Percentiles rank a stretch among this genome's conserved stretches.
Conservation (phyloP, 805 yeast genomes). For the Debaryomyces prosopidis region DNA sequence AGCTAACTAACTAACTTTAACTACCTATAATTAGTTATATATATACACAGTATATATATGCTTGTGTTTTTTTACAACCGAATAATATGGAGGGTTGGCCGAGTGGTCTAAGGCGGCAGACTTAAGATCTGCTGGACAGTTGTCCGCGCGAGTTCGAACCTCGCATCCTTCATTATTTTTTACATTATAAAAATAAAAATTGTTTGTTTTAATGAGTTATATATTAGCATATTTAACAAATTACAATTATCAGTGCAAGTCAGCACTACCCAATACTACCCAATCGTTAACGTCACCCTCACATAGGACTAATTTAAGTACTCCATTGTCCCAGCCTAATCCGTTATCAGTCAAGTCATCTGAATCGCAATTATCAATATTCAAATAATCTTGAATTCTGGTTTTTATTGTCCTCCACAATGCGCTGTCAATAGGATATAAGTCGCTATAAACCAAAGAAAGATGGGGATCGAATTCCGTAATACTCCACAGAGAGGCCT, state of each 20-base stretch:
- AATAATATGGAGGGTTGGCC: slow-evolving; percentile 46
- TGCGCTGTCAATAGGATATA: slow-evolving; percentile 68
- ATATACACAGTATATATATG: too few relatives aligned
- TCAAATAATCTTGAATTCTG: slow-evolving; percentile 65
- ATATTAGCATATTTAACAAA: background rate
- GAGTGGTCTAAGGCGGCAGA: slow-evolving; percentile 55
- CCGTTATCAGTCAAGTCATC: slow-evolving; percentile 31
- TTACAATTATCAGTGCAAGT: slow-evolving; percentile 25
- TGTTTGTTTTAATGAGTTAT: background rate
- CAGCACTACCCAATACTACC: slow-evolving; percentile 60
- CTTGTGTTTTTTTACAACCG: too few relatives aligned
- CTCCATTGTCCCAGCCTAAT: slow-evolving; percentile 68
- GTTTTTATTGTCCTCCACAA: slow-evolving; percentile 61
- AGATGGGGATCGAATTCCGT: slow-evolving; percentile 70
- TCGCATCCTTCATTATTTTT: slow-evolving; percentile 49
- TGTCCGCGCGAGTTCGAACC: slow-evolving; percentile 57
- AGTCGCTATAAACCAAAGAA: slow-evolving; percentile 65
- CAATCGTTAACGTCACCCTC: slow-evolving; percentile 73
- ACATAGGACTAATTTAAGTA: slow-evolving; percentile 64
- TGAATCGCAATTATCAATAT: slow-evolving; percentile 43
- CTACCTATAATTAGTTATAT: too few relatives aligned
- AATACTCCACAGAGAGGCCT: slow-evolving; percentile 53
- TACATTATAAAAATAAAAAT: slow-evolving; percentile 7
- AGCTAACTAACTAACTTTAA: too few relatives aligned
- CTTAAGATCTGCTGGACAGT: slow-evolving; percentile 49